Evolutionary conservation across 2,329 filamentous ascomycete genomes (phyloP).

Genomic region (Dactylellina leptospora): DNA sequence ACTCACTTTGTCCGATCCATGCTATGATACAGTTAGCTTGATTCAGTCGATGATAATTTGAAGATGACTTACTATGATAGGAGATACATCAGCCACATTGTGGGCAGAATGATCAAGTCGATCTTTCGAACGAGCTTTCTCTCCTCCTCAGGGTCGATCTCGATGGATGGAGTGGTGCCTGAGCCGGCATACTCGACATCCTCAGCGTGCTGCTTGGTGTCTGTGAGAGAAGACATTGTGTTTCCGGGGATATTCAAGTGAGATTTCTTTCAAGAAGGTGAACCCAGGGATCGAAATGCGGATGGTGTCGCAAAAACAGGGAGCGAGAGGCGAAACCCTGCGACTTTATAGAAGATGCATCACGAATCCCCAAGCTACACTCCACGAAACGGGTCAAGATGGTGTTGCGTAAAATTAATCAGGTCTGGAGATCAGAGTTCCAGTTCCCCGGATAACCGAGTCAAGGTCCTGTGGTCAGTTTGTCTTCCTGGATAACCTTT

Average conservation of each 20-base stretch:
- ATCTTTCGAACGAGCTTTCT: slow-evolving; percentile 57
- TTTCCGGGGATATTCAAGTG: not conserved
- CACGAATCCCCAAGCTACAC: slow-evolving; percentile 23
- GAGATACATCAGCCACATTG: slow-evolving; percentile 59
- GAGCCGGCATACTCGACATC: slow-evolving; percentile 50
- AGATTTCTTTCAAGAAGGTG: slow-evolving; percentile 3
- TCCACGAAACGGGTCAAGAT: slow-evolving; percentile 31
- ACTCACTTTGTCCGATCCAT: too few relatives aligned
- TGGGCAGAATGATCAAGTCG: slow-evolving; percentile 58
- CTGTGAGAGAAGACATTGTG: slow-evolving; percentile 39
- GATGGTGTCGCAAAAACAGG: not conserved
- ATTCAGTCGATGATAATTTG: slow-evolving; percentile 48
- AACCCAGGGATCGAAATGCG: not conserved
- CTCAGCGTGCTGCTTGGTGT: slow-evolving; percentile 34
- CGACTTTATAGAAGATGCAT: slow-evolving; percentile 49
- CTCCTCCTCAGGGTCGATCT: slow-evolving; percentile 54
- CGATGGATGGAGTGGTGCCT: slow-evolving; percentile 29
- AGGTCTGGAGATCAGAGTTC: slow-evolving; percentile 20
- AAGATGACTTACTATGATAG: slow-evolving; percentile 56
- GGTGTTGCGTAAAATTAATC: slow-evolving; percentile 41
- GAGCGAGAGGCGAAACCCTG: slow-evolving; percentile 29
- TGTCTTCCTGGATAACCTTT: not conserved
- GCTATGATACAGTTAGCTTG: slow-evolving; percentile 29
- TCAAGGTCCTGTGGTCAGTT: slow-evolving; percentile 17
- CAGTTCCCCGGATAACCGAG: slow-evolving; percentile 46